phyloP scores from a whole-genome alignment of 2,329 filamentous ascomycete genomes.

The Ophiostoma sp. region DNA sequence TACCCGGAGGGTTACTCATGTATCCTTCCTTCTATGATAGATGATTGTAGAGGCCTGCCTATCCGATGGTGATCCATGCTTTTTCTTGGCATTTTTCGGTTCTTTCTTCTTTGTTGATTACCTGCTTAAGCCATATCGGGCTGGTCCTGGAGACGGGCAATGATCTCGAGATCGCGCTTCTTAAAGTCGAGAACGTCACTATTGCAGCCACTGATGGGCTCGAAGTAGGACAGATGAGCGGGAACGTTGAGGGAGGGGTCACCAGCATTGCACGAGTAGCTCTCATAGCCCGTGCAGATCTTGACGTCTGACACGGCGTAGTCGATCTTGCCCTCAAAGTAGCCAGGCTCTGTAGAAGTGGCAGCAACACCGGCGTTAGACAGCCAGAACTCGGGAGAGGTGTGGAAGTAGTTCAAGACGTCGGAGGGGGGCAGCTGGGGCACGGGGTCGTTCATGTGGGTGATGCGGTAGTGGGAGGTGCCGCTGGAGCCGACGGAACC shows the following conservation, averaged over 20 bases:
- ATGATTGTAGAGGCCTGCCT: background rate
- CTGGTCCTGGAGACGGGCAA: background rate
- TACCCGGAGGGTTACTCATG: background rate
- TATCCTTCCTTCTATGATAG: background rate
- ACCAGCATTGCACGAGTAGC: conserved; percentile 47
- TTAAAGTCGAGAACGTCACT: background rate
- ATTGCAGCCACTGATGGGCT: conserved; percentile 39
- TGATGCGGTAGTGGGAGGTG: conserved; percentile 56
- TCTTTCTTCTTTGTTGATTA: background rate
- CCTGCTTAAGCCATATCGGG: no score
- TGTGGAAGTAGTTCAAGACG: conserved; percentile 55
- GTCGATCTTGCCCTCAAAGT: conserved; percentile 25
- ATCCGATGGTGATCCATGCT: background rate
- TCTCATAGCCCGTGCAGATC: conserved; percentile 46
- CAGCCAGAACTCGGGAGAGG: conserved; percentile 66
- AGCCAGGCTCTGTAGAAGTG: conserved; percentile 23
- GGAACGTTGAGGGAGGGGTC: conserved; percentile 40
- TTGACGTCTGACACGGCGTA: conserved; percentile 40
- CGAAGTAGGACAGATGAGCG: conserved; percentile 48
- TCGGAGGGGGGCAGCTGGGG: conserved; percentile 59
- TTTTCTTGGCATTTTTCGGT: background rate
- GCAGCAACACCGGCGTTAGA: conserved; percentile 33
- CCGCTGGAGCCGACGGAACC: conserved; percentile 22
- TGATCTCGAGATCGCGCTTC: background rate
- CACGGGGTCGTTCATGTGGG: conserved; percentile 62